Conservation (phyloP, 2,329 filamentous ascomycete species). For the Parastagonospora avenae region DNA sequence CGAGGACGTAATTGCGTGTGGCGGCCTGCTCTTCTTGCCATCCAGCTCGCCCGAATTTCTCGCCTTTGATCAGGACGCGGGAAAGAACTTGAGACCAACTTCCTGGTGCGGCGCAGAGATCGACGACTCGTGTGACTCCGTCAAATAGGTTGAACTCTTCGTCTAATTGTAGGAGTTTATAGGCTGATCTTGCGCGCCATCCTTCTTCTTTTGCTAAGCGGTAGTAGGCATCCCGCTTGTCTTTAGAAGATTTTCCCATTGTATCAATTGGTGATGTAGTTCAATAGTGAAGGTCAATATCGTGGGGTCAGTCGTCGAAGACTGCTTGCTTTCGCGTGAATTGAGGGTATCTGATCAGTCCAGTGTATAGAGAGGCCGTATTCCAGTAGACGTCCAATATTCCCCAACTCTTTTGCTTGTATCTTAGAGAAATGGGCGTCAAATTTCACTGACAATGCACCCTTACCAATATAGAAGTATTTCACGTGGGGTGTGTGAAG, state of each 20-base stretch:
- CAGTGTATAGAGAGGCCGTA: neutral
- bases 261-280: neutral
- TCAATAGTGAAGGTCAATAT: neutral
- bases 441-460: too few species aligned
- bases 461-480: slow-evolving; percentile 9
- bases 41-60: slow-evolving; percentile 82
- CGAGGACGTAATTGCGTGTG: slow-evolving; percentile 66
- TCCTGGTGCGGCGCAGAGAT: slow-evolving; percentile 92
- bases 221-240: slow-evolving; percentile 98
- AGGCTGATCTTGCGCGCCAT: slow-evolving; percentile 94
- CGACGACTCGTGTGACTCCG: slow-evolving; percentile 88
- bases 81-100: slow-evolving; percentile 98
- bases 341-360: too few species aligned
- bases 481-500: slow-evolving; percentile 26
- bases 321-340: too few species aligned
- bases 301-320: too few species aligned
- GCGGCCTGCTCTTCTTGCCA: slow-evolving; percentile 84
- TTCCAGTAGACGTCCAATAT: too few species aligned
- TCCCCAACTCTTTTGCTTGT: too few species aligned
- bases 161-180: slow-evolving; percentile 95
- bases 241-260: slow-evolving; percentile 98
- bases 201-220: slow-evolving; percentile 97
- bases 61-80: slow-evolving; percentile 88
- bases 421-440: too few species aligned
- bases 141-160: slow-evolving; percentile 91